Conservation (phyloP, 495 filamentous ascomycete genomes). For the Pseudomonodictys pantanalensis region DNA sequence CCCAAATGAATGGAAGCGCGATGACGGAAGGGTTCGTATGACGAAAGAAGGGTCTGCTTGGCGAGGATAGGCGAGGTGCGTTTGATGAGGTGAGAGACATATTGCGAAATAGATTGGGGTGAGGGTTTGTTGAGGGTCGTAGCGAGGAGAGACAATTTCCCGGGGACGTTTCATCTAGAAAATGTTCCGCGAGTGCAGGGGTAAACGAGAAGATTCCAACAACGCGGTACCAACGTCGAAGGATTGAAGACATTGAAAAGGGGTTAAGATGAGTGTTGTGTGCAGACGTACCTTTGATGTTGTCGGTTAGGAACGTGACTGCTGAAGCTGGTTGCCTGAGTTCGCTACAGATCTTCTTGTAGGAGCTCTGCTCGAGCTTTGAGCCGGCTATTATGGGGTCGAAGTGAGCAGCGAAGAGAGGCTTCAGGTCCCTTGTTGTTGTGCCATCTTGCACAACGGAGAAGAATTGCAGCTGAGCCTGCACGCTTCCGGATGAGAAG, state of each 20-base stretch:
- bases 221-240: neutral
- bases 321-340: constrained; percentile 39
- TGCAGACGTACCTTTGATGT: constrained; percentile 49
- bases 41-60: too few species aligned
- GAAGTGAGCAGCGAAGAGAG: constrained; percentile 55
- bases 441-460: constrained; percentile 59
- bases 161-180: constrained; percentile 21
- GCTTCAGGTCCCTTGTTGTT: constrained; percentile 49
- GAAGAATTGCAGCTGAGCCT: constrained; percentile 71
- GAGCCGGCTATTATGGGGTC: constrained; percentile 72
- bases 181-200: neutral
- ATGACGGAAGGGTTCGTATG: neutral
- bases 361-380: constrained; percentile 61
- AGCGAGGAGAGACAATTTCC: neutral
- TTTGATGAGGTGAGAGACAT: neutral
- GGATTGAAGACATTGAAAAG: neutral
- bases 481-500: constrained; percentile 68
- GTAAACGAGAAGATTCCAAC: neutral
- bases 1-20: neutral
- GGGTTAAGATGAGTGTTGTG: neutral
- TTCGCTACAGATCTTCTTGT: constrained; percentile 54
- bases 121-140: neutral
- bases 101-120: neutral
- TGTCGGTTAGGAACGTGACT: constrained; percentile 71
- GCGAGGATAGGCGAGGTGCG: too few species aligned